Percentiles rank a stretch among this genome's conserved stretches.
phyloP scores from a whole-genome alignment of 1,284 basidiomycete genomes.

The Ustilago tritici region DNA sequence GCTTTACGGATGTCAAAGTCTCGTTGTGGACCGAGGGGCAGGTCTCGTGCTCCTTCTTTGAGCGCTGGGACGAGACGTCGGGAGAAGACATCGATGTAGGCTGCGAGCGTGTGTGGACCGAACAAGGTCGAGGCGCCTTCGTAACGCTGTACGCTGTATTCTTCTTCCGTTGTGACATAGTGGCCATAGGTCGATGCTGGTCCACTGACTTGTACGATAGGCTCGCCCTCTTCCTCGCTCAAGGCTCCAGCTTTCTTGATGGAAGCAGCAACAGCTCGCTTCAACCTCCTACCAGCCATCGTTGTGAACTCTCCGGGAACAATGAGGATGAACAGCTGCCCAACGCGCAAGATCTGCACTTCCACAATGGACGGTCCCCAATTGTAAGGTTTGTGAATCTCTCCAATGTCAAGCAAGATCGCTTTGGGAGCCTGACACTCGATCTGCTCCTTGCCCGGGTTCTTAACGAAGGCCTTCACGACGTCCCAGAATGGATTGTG shows the following conservation, averaged over 20 bases:
- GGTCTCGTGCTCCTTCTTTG: slow-evolving; percentile 72
- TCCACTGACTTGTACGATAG: slow-evolving; percentile 71
- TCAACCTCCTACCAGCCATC: slow-evolving; percentile 73
- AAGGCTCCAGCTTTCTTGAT: slow-evolving; percentile 77
- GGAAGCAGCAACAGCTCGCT: slow-evolving; percentile 76
- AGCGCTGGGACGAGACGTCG: slow-evolving; percentile 56
- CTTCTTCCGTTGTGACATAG: slow-evolving; percentile 79
- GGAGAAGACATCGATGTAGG: slow-evolving; percentile 81
- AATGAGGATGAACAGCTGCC: slow-evolving; percentile 81
- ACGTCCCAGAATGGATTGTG: slow-evolving; percentile 86
- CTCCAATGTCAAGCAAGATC: slow-evolving; percentile 73
- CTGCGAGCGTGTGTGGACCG: slow-evolving; percentile 82
- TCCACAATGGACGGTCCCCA: slow-evolving; percentile 83
- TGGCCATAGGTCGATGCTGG: slow-evolving; percentile 84
- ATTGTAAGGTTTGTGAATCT: slow-evolving; percentile 74
- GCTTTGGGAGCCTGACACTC: slow-evolving; percentile 85
- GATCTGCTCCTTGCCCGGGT: slow-evolving; percentile 76
- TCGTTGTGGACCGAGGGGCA: slow-evolving; percentile 77
- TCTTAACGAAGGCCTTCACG: slow-evolving; percentile 77
- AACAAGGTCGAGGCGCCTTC: slow-evolving; percentile 85
- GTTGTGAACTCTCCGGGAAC: slow-evolving; percentile 79
- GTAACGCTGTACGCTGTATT: slow-evolving; percentile 81
- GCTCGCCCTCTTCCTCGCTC: slow-evolving; percentile 69
- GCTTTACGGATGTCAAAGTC: slow-evolving; percentile 77
- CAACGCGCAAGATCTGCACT: slow-evolving; percentile 83